Base-by-base conservation (phyloP, 2,329 filamentous ascomycete species). In the Penicillium olsonii region DNA sequence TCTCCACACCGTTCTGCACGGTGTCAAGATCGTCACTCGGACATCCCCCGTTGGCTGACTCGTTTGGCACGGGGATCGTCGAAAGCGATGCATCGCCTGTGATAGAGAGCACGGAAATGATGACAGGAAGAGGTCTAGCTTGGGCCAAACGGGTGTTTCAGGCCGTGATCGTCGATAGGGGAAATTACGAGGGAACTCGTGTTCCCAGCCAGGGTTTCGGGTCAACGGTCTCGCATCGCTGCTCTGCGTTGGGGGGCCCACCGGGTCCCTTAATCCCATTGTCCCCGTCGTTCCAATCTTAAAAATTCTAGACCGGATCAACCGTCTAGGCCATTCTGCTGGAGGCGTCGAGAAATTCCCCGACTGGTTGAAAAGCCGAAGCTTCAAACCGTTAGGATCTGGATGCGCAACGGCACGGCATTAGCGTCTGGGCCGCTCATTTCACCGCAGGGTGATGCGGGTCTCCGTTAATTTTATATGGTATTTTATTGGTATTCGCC, bases 311-410 rank as follows among this genome's bases (percentile, higher is more conserved):
- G 22, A 24, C 22, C 22, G 22, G 4, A 24, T 24, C n/a, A n/a
- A n/a, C n/a, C n/a, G n/a, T n/a, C n/a, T n/a, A n/a, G n/a, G n/a
- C n/a, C n/a, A 24, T 8, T 24, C 22, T 24, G 22, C 19, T 56
- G 18, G 57, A 56, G 37, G 53, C 42, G 58, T 52, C n/a, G n/a
- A 59, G 45, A 66, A 68, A 56, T 60, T 57, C 49, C 58, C 65
- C 46, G 64, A 57, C 37, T 59, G 58, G 58, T 51, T 56, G 45
- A 37, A 50, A 18, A 35, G 18, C 19, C 14, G 31, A 17, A 24
- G 27, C 27, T 35, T 35, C 51, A 50, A 52, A 52, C 56, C 54
- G 54, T 54, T 59, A 40, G 39, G 51, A 60, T 60, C 51, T 53
- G 55, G 47, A 50, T 56, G 59, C 39, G 48, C 56, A 59, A 60